A percentile compares a stretch with the other conserved stretches of the same genome.
These are phyloP conservation scores for Trichoderma breve DNA, from an alignment of 2,329 filamentous ascomycete genomes.

Conservation along the genomic window DNA sequence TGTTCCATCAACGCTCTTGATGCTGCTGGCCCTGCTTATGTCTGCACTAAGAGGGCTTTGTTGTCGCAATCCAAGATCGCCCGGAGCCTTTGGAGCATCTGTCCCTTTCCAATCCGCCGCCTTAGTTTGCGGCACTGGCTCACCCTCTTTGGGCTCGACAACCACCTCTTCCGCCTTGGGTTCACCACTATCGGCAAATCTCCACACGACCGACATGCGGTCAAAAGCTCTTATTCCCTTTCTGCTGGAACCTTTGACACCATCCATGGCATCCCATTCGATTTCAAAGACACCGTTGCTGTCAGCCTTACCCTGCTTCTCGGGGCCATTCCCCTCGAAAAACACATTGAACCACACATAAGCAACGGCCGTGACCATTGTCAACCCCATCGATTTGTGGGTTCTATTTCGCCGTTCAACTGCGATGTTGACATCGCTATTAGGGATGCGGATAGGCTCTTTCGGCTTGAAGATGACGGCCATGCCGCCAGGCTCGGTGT, in stretches of 20 bases:
- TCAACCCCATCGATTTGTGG: constrained; percentile 72
- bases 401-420: constrained; percentile 83
- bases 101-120: constrained; percentile 74
- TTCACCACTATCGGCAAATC: constrained; percentile 37
- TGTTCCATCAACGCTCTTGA: constrained; percentile 42
- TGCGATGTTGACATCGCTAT: constrained; percentile 85
- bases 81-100: constrained; percentile 42
- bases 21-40: constrained; percentile 71
- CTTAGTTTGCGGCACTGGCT: constrained; percentile 66
- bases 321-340: constrained; percentile 80
- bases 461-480: constrained; percentile 76
- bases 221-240: constrained; percentile 85
- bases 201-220: constrained; percentile 82
- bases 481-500: constrained; percentile 60
- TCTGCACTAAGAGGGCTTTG: constrained; percentile 63
- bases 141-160: constrained; percentile 62
- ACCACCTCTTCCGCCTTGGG: constrained; percentile 36
- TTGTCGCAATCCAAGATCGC: constrained; percentile 63
- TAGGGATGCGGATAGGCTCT: constrained; percentile 66
- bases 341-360: constrained; percentile 97
- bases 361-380: constrained; percentile 88
- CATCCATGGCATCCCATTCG: constrained; percentile 73
- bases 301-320: constrained; percentile 62
- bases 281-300: constrained; percentile 63
- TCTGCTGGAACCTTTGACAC: constrained; percentile 82